Evolutionary conservation across 208 protist genomes (phyloP), one percentile per base, ranked within the genome.

Genomic region (Acanthamoeba triangularis): DNA sequence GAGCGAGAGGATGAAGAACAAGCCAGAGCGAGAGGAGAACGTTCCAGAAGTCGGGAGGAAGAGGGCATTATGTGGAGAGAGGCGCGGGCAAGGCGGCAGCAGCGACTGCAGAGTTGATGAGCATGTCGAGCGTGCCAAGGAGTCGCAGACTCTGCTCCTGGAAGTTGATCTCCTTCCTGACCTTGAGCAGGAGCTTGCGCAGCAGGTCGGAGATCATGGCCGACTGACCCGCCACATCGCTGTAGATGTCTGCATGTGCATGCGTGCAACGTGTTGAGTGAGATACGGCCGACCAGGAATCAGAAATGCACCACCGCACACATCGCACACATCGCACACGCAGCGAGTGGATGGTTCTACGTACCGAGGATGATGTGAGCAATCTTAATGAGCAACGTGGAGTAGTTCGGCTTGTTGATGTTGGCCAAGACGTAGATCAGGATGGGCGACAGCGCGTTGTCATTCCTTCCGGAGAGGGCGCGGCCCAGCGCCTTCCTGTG

Each of bases 391-490:
- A 97, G 87, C n/a, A 97, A 69, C 16, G 56, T 4, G 10, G 96
- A 56, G 35, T 90, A 97, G 8, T 90, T 80, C 35, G 96, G 95
- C 41, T 95, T 96, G 41, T 3, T 74, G 54, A 96, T 80, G 88
- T 97, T 33, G 37, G 41, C 30, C 25, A 76, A 33, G 41, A 97
- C n/a, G 56, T 95, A 97, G 11, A 65, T 4, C 13, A 97, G 23
- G n/a, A 97, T 25, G 7, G 96, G 96, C 69, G 54, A 49, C 35
- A 97, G 90, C 28, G 74, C 20, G 20, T 23, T 18, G 25, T 96
- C 95, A 41, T 96, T 91, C 54, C 96, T 91, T 41, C 95, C 95
- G 52, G 78, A n/a, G 44, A 97, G 28, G 37, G 96, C 93, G 20
- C 94, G 82, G 3, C 37, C 30, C 87, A 97, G 74, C 41, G 78